Evolutionary conservation across 1,284 basidiomycete species (phyloP), one percentile per base, ranked within the genome.

Genomic region (Thecaphora frezii): DNA sequence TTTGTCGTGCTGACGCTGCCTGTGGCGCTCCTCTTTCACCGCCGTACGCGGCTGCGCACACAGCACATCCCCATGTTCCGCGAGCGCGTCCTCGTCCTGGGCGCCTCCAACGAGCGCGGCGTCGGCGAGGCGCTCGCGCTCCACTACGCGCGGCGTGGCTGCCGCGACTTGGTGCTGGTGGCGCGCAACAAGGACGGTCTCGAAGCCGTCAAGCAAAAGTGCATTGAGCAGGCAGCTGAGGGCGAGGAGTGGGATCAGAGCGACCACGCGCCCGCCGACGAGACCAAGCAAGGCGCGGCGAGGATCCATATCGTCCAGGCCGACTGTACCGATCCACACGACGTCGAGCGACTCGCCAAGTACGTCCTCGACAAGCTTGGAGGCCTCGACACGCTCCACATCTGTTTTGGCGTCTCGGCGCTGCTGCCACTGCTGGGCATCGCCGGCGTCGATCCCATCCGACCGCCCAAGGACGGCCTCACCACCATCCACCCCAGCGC

Each of bases 361-460:
- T 73, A 79, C 1, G 57, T 92, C 30, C 52, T 51, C 23, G 81
- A 85, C 52, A 79, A 82, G 66, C 91, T 90, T 88, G 82, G 81
- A 4, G 89, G 91, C 14, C 67, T 94, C 3, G 92, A 96, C 76
- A 96, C 92, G 0, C 76, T 94, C 4, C 82, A 92, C 43, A 86
- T 96, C 50, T 85, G 86, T 49, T 91, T 92, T 8, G 93, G 93
- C 5, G 89, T 93, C 0, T 91, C 90, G 1, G 88, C 91, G 2
- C 83, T 92, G 1, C 85, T 85, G 44, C 89, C 91, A 0, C 80
- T 96, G 18, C 83, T 93, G 71, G 85, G 86, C 16, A 81, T 90
- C 5, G 88, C 89, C 12, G 87, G 87, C 0, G 82, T 86, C 5
- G 82, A 85, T 44, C 80, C 81, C 22, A 69, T 81, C 14, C 77